Conservation (phyloP, 306 rosid genomes). For the Prunus davidiana region DNA sequence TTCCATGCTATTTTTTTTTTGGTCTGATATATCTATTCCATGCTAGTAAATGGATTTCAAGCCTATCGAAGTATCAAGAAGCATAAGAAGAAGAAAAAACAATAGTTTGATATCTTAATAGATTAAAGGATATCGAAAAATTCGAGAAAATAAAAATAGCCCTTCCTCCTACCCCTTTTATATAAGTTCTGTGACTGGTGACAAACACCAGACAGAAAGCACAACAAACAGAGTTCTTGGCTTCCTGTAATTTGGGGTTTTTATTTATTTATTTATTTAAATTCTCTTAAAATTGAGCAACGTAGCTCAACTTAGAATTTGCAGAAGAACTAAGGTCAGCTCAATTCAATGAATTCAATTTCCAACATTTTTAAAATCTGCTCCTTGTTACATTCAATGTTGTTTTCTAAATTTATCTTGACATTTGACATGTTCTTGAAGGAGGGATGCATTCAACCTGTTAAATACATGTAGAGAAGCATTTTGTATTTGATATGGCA, state of each 20-base stretch:
- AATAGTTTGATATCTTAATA: neutral
- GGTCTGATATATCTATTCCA: neutral
- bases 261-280: no score
- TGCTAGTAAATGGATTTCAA: neutral
- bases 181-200: neutral
- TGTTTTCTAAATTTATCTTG: no score
- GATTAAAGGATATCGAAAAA: neutral
- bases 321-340: neutral
- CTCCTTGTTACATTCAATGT: no score
- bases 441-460: no score
- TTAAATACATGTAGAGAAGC: no score
- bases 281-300: neutral
- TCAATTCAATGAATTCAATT: neutral
- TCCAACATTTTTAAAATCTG: neutral
- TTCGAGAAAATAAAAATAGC: no score
- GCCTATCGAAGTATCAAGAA: neutral
- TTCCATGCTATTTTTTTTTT: neutral
- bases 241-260: neutral
- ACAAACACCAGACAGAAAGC: neutral
- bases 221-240: neutral
- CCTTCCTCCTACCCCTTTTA: neutral
- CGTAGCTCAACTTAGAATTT: neutral
- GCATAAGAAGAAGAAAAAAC: neutral
- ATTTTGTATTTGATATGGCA: no score
- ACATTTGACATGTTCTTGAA: no score